phyloP scores from a whole-genome alignment of 2,329 filamentous ascomycete genomes.

The Pseudogymnoascus sp. region DNA sequence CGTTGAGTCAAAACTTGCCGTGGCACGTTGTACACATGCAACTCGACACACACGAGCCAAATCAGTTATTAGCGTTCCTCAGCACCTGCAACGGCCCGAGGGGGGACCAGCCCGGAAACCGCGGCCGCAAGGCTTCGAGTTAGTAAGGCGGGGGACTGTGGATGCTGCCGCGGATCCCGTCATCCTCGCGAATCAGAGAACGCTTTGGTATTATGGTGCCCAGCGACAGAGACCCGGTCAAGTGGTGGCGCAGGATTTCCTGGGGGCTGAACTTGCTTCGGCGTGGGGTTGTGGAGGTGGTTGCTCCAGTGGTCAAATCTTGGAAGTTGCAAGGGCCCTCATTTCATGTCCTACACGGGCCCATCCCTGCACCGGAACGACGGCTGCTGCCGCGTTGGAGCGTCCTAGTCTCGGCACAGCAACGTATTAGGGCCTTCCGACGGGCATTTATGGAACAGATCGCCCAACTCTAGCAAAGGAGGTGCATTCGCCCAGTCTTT shows the following conservation, averaged over 20 bases:
- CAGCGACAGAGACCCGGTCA: background rate
- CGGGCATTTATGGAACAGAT: background rate
- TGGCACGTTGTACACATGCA: background rate
- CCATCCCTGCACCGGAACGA: constrained; percentile 6
- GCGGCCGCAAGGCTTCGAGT: background rate
- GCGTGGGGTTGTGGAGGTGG: background rate
- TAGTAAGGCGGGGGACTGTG: background rate
- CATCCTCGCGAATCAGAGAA: background rate
- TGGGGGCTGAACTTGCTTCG: background rate
- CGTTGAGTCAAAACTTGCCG: background rate
- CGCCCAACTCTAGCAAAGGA: background rate
- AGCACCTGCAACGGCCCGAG: constrained; percentile 5
- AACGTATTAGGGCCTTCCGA: background rate
- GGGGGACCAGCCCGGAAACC: background rate
- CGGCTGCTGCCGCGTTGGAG: constrained; percentile 1
- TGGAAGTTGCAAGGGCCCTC: background rate
- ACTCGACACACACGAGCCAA: background rate
- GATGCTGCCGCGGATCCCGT: background rate
- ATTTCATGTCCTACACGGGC: constrained; percentile 2
- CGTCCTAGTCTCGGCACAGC: background rate
- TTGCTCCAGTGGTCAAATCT: background rate
- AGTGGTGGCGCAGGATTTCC: constrained; percentile 1
- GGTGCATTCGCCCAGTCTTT: background rate
- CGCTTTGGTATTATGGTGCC: background rate
- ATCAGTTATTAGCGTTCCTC: background rate